Percentiles rank a stretch among this genome's conserved stretches.
Evolutionary conservation across 345 rosid genomes (phyloP).

Genomic region (Camelina neglecta): DNA sequence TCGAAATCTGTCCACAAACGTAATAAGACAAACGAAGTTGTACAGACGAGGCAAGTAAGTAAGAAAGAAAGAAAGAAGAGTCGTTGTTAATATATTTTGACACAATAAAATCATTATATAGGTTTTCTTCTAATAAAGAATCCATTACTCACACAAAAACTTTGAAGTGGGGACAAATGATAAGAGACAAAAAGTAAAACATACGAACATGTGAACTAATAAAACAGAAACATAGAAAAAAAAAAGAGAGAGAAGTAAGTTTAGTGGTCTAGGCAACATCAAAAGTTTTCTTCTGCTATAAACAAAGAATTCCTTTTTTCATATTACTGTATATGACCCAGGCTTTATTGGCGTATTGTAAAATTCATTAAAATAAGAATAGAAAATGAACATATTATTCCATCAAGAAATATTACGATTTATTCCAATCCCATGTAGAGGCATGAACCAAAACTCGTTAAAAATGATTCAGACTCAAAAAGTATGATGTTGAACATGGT

Average conservation of each 20-base stretch:
- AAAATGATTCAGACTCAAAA: too few species aligned
- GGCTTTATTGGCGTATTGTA: neutral
- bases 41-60: constrained; percentile 27
- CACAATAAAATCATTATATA: constrained; percentile 18
- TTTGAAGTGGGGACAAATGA: constrained; percentile 44
- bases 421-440: neutral
- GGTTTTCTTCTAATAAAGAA: constrained; percentile 35
- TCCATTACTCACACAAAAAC: constrained; percentile 30
- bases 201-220: constrained; percentile 32
- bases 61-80: constrained; percentile 9
- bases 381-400: neutral
- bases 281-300: constrained; percentile 39
- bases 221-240: neutral
- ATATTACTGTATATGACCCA: too few species aligned
- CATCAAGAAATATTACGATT: neutral
- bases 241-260: constrained; percentile 23
- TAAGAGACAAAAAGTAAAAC: constrained; percentile 35
- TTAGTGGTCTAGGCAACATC: constrained; percentile 35
- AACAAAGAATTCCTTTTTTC: constrained; percentile 40
- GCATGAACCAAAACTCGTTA: neutral
- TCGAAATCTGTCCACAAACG: constrained; percentile 34
- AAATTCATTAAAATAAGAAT: neutral
- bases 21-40: constrained; percentile 39
- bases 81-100: constrained; percentile 14
- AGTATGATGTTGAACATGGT: too few species aligned